Percentiles rank a stretch among this genome's conserved stretches.
phyloP scores from a whole-genome alignment of 2,329 filamentous ascomycete species.

The Fusarium dlaminii region DNA sequence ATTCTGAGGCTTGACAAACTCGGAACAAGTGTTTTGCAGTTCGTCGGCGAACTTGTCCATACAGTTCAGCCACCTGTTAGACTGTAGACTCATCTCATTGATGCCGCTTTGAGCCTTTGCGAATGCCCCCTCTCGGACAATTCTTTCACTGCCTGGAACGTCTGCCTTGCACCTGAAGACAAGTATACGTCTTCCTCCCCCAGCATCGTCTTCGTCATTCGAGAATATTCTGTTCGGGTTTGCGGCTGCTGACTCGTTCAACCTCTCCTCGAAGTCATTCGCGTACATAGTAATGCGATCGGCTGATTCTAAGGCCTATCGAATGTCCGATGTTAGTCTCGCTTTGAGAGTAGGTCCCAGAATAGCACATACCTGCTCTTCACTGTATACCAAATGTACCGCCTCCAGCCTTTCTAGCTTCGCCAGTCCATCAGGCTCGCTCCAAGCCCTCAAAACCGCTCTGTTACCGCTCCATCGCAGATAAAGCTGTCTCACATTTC shows the following conservation, averaged over 20 bases:
- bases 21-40: not conserved
- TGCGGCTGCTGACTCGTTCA: not conserved
- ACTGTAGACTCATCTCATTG: not conserved
- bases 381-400: not conserved
- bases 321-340: not conserved
- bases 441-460: slow-evolving; percentile 14
- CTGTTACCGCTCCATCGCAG: slow-evolving; percentile 9
- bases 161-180: not conserved
- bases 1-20: not conserved
- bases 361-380: not conserved
- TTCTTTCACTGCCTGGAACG: not conserved
- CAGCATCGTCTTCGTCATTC: not conserved
- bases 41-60: slow-evolving; percentile 1
- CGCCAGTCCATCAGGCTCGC: slow-evolving; percentile 7
- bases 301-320: not conserved
- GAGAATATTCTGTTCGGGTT: not conserved
- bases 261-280: not conserved
- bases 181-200: not conserved
- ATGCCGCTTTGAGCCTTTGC: not conserved
- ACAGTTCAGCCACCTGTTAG: not conserved
- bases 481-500: not conserved
- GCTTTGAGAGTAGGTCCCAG: no score
- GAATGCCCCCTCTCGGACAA: not conserved
- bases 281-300: not conserved
- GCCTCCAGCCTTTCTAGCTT: not conserved